Conservation (phyloP, 176 grass and related monocot genomes). For the Puya raimondii region DNA sequence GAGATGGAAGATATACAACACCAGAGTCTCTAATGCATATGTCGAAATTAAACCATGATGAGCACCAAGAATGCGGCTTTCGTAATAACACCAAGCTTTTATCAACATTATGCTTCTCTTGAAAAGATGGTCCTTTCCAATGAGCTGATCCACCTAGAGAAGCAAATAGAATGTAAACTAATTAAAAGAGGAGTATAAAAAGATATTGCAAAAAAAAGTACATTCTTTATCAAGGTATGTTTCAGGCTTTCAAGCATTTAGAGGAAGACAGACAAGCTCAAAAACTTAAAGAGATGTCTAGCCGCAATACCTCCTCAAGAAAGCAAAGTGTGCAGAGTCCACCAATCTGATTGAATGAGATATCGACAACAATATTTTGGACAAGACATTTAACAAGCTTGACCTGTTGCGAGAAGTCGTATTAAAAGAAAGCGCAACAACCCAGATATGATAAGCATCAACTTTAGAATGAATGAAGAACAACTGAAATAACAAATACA, state of each 20-base stretch:
- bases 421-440: conserved; percentile 3
- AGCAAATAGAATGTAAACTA: conserved; percentile 12
- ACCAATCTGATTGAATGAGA: conserved; percentile 92
- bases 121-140: conserved; percentile 70
- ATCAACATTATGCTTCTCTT: conserved; percentile 91
- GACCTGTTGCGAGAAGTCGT: conserved; percentile 43
- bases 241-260: neutral
- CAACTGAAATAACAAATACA: neutral
- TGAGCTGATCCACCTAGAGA: conserved; percentile 58
- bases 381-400: conserved; percentile 90
- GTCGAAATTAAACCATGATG: conserved; percentile 92
- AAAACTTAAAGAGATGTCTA: neutral
- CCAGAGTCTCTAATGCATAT: conserved; percentile 82
- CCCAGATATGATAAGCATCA: conserved; percentile 3
- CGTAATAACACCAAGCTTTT: conserved; percentile 94
- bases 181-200: conserved; percentile 9
- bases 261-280: neutral
- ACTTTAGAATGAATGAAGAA: neutral
- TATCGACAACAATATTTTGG: conserved; percentile 83
- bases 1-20: conserved; percentile 73
- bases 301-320: conserved; percentile 64
- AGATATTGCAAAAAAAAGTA: neutral
- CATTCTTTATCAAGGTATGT: conserved; percentile 1
- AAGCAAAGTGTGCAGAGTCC: conserved; percentile 88
- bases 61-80: conserved; percentile 95